These are phyloP conservation scores for Lepidium africanum DNA, from an alignment of 345 rosid genomes.

Conservation along the genomic window DNA sequence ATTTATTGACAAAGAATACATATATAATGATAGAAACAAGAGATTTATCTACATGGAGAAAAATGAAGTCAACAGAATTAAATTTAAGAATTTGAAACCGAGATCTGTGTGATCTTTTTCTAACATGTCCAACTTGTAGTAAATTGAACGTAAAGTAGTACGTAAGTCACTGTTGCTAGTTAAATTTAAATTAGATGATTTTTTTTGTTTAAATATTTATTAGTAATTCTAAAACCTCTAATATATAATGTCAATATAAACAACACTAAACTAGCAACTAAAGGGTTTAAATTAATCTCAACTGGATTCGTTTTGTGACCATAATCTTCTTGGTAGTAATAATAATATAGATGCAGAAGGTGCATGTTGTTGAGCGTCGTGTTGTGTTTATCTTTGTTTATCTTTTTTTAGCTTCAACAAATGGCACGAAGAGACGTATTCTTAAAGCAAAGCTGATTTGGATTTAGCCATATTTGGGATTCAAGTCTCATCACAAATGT, in stretches of 20 bases:
- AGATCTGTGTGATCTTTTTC: too few species aligned
- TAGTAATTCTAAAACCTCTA: too few species aligned
- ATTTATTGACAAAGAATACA: too few species aligned
- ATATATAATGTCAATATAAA: too few species aligned
- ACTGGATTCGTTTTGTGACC: background rate
- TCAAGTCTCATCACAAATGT: background rate
- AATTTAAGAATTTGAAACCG: too few species aligned
- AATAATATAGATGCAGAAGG: background rate
- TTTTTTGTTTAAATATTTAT: too few species aligned
- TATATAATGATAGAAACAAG: too few species aligned
- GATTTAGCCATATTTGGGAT: background rate
- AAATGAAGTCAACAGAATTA: too few species aligned
- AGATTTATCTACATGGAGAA: too few species aligned
- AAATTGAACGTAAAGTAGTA: too few species aligned
- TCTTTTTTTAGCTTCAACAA: background rate
- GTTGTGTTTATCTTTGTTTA: background rate
- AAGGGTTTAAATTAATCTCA: background rate
- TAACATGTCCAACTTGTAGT: background rate
- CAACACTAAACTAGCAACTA: background rate
- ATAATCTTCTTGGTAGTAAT: background rate
- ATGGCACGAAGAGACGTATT: background rate
- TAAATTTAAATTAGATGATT: background rate
- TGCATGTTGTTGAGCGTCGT: constrained; percentile 3
- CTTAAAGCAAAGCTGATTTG: background rate
- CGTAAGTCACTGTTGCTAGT: background rate